Evolutionary conservation across 2,329 filamentous ascomycete genomes (phyloP).

Genomic region (Onygenales sp.): DNA sequence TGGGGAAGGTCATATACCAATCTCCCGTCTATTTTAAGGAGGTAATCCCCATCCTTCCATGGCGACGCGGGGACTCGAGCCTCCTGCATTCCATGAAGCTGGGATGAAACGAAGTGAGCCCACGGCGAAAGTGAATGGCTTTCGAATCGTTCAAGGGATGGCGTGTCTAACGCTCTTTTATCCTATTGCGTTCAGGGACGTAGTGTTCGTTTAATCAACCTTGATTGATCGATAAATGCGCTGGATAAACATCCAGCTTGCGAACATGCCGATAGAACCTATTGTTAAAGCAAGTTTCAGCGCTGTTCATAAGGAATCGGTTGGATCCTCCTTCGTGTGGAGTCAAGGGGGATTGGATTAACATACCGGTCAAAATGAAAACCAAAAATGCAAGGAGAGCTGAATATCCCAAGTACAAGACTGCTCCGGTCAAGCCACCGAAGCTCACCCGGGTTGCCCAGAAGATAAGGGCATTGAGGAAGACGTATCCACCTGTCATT

Average conservation of each 20-base stretch:
- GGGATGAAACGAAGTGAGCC: too few species aligned
- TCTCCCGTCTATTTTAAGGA: too few species aligned
- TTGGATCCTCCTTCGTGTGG: constrained; percentile 5
- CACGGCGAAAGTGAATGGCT: too few species aligned
- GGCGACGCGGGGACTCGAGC: too few species aligned
- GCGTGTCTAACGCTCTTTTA: not conserved
- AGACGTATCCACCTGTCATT: constrained; percentile 84
- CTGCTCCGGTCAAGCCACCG: constrained; percentile 71
- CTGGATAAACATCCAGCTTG: constrained; percentile 87
- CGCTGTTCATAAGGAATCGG: constrained; percentile 8
- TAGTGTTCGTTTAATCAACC: constrained; percentile 60
- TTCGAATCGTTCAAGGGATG: not conserved
- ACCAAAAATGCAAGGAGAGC: constrained; percentile 81
- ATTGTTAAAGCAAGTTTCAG: constrained; percentile 7
- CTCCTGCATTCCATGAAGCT: too few species aligned
- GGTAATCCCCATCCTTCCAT: too few species aligned
- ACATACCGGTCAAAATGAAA: constrained; percentile 86
- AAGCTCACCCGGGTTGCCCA: constrained; percentile 83
- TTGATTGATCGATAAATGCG: constrained; percentile 98
- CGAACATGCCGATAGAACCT: constrained; percentile 94
- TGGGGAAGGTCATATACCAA: too few species aligned
- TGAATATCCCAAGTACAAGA: constrained; percentile 91
- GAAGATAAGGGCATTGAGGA: constrained; percentile 82
- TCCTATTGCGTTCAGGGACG: not conserved
- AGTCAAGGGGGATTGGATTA: not conserved